Evolutionary conservation across 2,329 filamentous ascomycete species (phyloP).

Genomic region (Juglanconis juglandina): DNA sequence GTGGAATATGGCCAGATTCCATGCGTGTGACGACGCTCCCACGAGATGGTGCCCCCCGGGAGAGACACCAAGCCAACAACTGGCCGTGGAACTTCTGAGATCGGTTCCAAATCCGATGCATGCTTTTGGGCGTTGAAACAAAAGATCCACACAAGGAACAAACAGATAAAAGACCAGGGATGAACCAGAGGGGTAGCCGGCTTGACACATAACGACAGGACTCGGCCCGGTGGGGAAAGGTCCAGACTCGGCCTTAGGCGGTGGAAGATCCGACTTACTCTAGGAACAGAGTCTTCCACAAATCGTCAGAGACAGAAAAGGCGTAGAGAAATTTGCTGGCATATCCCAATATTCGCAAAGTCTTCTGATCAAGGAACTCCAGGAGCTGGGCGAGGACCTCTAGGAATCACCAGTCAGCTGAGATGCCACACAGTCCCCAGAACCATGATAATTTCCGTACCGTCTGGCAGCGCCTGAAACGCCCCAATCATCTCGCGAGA

Average conservation of each 20-base stretch:
- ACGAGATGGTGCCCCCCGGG: neutral
- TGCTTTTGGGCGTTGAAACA: neutral
- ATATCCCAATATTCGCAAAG: conserved; percentile 64
- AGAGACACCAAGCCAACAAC: neutral
- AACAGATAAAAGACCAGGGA: neutral
- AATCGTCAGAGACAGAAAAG: conserved; percentile 76
- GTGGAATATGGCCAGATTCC: neutral
- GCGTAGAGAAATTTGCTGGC: conserved; percentile 86
- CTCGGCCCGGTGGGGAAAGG: neutral
- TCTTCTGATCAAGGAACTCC: conserved; percentile 65
- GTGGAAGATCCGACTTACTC: conserved; percentile 58
- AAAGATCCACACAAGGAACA: neutral
- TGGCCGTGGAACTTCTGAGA: neutral
- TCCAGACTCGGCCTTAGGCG: neutral
- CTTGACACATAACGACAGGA: neutral
- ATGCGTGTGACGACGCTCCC: neutral
- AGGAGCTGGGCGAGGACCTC: conserved; percentile 73
- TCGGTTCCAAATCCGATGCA: neutral
- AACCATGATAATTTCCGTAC: neutral
- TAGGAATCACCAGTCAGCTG: neutral
- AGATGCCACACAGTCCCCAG: neutral
- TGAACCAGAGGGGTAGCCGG: neutral
- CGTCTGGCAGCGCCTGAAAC: conserved; percentile 69
- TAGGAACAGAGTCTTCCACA: conserved; percentile 84
- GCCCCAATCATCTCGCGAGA: conserved; percentile 63